Conservation (phyloP, 2,329 filamentous ascomycete genomes). For the Ramularia endophylla region DNA sequence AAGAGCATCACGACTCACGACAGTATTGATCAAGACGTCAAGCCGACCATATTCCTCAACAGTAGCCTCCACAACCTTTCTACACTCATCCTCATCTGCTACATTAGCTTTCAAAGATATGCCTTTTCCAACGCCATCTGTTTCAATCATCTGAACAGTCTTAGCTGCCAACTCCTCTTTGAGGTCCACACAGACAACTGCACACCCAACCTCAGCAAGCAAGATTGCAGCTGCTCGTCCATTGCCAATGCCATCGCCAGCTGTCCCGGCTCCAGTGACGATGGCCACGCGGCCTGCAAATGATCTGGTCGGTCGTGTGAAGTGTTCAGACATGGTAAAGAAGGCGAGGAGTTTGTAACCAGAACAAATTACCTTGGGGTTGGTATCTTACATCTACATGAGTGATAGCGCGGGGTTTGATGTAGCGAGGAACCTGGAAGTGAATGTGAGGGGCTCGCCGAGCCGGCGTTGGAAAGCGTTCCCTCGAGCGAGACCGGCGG, state of each 20-base stretch:
- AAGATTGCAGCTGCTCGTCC: conserved; percentile 54
- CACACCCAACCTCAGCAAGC: conserved; percentile 53
- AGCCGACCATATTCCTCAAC: conserved; percentile 49
- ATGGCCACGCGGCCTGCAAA: conserved; percentile 45
- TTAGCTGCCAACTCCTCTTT: conserved; percentile 45
- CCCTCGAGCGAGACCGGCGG: too few relatives aligned
- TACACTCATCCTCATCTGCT: conserved; percentile 49
- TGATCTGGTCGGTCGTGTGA: conserved; percentile 34
- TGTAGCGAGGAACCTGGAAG: too few relatives aligned
- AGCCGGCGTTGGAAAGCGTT: too few relatives aligned
- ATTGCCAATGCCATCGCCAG: conserved; percentile 55
- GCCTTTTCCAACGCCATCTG: conserved; percentile 35
- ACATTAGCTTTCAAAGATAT: conserved; percentile 49
- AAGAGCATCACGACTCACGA: conserved; percentile 28
- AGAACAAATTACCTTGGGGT: too few relatives aligned
- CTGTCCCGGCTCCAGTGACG: conserved; percentile 54
- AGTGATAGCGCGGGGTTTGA: conserved; percentile 2
- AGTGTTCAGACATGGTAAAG: conserved; percentile 26
- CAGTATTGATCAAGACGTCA: conserved; percentile 60
- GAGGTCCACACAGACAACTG: conserved; percentile 54
- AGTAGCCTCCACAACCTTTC: conserved; percentile 36
- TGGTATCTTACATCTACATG: too few relatives aligned
- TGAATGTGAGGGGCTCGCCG: neutral
- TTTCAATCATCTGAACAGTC: conserved; percentile 50
- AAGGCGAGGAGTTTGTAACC: too few relatives aligned